These are phyloP conservation scores for Colletotrichum camelliae DNA, from an alignment of 2,329 filamentous ascomycete genomes.

Conservation along the genomic window DNA sequence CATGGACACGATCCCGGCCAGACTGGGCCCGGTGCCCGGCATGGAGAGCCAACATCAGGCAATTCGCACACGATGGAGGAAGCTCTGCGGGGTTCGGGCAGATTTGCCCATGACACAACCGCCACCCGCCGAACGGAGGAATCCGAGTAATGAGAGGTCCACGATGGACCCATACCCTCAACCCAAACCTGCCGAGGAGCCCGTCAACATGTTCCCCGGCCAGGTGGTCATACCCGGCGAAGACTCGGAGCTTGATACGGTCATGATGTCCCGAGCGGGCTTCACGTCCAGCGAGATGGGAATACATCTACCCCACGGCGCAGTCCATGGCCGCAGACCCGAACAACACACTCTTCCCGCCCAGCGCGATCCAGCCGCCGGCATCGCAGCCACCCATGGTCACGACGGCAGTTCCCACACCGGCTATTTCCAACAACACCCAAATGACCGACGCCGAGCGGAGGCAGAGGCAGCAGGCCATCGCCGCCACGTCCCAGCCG, in stretches of 20 bases:
- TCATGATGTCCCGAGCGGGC: constrained; percentile 15
- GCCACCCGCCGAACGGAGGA: background rate
- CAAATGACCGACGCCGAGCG: constrained; percentile 20
- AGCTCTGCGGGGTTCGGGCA: constrained; percentile 42
- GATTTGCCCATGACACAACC: constrained; percentile 28
- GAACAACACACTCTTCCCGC: constrained; percentile 9
- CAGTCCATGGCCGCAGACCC: constrained; percentile 12
- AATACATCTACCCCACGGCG: constrained; percentile 19
- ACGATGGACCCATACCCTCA: background rate
- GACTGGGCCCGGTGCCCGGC: constrained; percentile 54
- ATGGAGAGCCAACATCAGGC: constrained; percentile 53
- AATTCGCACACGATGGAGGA: constrained; percentile 54
- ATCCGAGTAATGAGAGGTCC: background rate
- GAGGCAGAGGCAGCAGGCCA: constrained; percentile 24
- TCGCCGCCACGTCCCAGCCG: constrained; percentile 26
- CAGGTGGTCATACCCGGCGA: background rate
- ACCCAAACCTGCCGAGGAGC: background rate
- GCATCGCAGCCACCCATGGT: background rate
- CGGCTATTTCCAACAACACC: background rate
- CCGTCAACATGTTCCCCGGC: background rate
- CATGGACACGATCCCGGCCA: constrained; percentile 45
- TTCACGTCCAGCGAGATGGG: constrained; percentile 18
- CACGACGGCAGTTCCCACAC: background rate
- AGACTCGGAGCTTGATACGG: constrained; percentile 6
- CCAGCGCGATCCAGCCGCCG: background rate